phyloP scores from a whole-genome alignment of 768 basidiomycete genomes.

The Pisolithus tinctorius region DNA sequence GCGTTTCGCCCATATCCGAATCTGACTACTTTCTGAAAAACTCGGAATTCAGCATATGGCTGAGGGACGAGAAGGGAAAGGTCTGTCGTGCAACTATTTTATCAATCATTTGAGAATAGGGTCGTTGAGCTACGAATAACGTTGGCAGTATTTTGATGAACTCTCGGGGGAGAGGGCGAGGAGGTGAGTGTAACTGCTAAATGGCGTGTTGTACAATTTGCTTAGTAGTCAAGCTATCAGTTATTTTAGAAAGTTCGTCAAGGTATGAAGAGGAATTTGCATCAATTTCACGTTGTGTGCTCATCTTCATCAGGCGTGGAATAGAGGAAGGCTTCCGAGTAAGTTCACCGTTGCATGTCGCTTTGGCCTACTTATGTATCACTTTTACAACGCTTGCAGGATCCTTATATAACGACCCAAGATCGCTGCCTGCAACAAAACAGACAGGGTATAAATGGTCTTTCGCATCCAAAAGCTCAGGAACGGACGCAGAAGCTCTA shows the following conservation, averaged over 20 bases:
- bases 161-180: constrained; percentile 77
- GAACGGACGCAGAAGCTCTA: constrained; percentile 54
- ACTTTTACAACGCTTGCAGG: constrained; percentile 26
- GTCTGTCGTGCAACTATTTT: constrained; percentile 25
- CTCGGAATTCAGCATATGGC: constrained; percentile 81
- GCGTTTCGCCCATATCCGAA: constrained; percentile 61
- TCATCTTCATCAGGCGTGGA: constrained; percentile 56
- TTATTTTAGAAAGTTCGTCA: constrained; percentile 91
- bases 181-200: constrained; percentile 39
- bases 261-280: constrained; percentile 36
- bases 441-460: constrained; percentile 88
- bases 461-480: constrained; percentile 62
- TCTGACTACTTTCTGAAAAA: constrained; percentile 88
- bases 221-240: constrained; percentile 36
- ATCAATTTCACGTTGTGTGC: neutral
- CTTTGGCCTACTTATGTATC: constrained; percentile 10
- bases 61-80: constrained; percentile 66
- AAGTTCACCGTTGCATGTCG: constrained; percentile 2
- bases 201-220: constrained; percentile 6
- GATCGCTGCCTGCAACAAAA: constrained; percentile 50
- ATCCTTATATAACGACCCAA: constrained; percentile 55
- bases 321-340: constrained; percentile 70
- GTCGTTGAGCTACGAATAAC: constrained; percentile 6
- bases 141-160: constrained; percentile 73
- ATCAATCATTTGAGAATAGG: neutral